Percentiles rank a stretch among this genome's conserved stretches.
phyloP scores from a whole-genome alignment of 345 rosid species.

The Luvunga scandens region DNA sequence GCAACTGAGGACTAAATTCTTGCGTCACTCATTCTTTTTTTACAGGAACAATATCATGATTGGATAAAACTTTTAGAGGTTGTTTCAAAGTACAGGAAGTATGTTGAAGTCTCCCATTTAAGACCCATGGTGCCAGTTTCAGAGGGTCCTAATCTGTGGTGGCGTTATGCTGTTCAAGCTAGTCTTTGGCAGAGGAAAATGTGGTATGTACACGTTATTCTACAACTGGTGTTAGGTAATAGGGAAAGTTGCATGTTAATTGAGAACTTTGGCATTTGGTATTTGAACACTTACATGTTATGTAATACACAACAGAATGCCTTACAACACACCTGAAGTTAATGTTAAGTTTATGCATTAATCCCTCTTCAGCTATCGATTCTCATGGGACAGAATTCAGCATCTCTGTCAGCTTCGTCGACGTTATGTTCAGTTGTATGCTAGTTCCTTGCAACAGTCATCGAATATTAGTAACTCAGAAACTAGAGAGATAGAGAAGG shows the following conservation, averaged over 20 bases:
- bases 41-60: conserved; percentile 92
- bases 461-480: conserved; percentile 45
- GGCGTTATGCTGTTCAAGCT: conserved; percentile 95
- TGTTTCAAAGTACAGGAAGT: conserved; percentile 77
- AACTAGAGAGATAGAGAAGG: conserved; percentile 85
- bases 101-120: conserved; percentile 84
- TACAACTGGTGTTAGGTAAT: background rate
- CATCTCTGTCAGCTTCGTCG: conserved; percentile 85
- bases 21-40: conserved; percentile 22
- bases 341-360: conserved; percentile 20
- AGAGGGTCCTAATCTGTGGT: conserved; percentile 66
- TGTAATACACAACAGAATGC: background rate
- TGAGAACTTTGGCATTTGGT: background rate
- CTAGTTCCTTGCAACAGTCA: conserved; percentile 67
- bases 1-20: conserved; percentile 17
- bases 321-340: conserved; percentile 13
- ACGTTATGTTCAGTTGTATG: conserved; percentile 82
- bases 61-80: conserved; percentile 94
- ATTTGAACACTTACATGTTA: background rate
- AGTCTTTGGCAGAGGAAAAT: conserved; percentile 73
- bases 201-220: conserved; percentile 47
- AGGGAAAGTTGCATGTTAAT: background rate
- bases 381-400: conserved; percentile 87
- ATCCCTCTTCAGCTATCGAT: conserved; percentile 59
- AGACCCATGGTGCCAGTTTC: conserved; percentile 80